These are phyloP conservation scores for Chlorella sp. DNA, from an alignment of 139 green algal genomes.

Conservation along the genomic window DNA sequence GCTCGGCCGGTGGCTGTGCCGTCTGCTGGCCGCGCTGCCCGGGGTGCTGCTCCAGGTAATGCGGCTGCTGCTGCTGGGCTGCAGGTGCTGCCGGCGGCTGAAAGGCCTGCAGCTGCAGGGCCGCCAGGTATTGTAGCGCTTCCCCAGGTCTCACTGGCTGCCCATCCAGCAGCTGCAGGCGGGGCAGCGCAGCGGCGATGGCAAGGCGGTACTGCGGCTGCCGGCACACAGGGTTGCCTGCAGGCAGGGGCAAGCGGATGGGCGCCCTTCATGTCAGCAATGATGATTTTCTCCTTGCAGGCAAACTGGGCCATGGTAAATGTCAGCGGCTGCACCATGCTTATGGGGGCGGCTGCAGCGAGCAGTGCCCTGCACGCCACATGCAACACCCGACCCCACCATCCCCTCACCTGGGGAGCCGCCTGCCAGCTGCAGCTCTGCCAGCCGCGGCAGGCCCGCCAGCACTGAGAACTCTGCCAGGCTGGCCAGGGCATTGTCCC, in stretches of 20 bases:
- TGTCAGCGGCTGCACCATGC: no score
- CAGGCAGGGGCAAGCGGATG: background rate
- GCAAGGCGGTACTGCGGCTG: conserved; percentile 50
- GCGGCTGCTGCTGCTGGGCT: conserved; percentile 27
- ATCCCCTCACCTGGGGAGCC: conserved; percentile 42
- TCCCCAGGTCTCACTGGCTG: conserved; percentile 45
- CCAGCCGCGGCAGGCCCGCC: conserved; percentile 57
- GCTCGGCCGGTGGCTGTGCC: background rate
- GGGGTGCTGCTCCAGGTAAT: background rate
- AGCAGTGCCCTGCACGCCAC: no score
- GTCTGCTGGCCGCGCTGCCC: background rate
- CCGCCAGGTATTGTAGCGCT: conserved; percentile 38
- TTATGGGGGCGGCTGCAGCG: no score
- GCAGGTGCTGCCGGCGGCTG: conserved; percentile 39
- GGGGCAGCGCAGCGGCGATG: conserved; percentile 60
- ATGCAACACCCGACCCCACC: no score
- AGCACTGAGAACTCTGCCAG: conserved; percentile 69
- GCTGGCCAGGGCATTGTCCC: conserved; percentile 63
- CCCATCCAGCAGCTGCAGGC: conserved; percentile 66
- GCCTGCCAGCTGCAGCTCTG: conserved; percentile 55
- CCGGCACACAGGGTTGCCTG: conserved; percentile 63
- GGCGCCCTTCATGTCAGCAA: no score
- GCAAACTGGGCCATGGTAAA: no score
- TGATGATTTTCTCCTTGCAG: no score
- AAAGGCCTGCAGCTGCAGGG: conserved; percentile 53